Conservation (phyloP, 1,284 basidiomycete species). For the Kwoniella shivajii region DNA sequence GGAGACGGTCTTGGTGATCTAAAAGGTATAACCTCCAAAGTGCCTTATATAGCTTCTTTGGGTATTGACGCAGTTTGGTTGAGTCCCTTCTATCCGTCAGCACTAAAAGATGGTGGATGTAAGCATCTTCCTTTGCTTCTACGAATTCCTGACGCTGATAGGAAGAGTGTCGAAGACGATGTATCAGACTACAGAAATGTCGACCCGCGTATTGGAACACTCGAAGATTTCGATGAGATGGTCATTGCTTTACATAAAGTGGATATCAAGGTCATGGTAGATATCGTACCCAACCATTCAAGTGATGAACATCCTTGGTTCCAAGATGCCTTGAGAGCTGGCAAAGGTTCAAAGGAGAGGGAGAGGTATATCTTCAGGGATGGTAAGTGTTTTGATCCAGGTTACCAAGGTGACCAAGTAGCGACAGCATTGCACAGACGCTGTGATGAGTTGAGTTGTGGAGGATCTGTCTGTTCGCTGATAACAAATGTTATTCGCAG, state of each 20-base stretch:
- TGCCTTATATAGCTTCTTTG: constrained; percentile 52
- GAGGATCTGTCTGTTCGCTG: not conserved
- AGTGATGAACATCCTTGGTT: constrained; percentile 82
- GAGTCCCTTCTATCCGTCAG: constrained; percentile 71
- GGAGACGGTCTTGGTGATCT: constrained; percentile 56
- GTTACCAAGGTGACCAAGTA: constrained; percentile 64
- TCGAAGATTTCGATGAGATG: constrained; percentile 70
- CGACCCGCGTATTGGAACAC: constrained; percentile 70
- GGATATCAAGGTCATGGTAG: constrained; percentile 75
- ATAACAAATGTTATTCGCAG: constrained; percentile 27
- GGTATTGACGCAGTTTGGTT: constrained; percentile 75
- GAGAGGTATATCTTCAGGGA: constrained; percentile 77
- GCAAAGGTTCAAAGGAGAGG: constrained; percentile 63
- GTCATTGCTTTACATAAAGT: constrained; percentile 63
- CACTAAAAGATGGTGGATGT: constrained; percentile 72
- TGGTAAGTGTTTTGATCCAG: constrained; percentile 63
- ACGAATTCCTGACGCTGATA: not conserved
- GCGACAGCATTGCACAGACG: constrained; percentile 67
- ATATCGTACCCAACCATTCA: constrained; percentile 76
- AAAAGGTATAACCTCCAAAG: constrained; percentile 3
- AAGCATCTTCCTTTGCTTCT: constrained; percentile 36
- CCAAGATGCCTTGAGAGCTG: constrained; percentile 62
- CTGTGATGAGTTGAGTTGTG: constrained; percentile 56
- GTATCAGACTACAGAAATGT: constrained; percentile 75
- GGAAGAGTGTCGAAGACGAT: constrained; percentile 52